Evolutionary conservation across 2,329 filamentous ascomycete genomes (phyloP).

Genomic region (Trichoderma sp.): DNA sequence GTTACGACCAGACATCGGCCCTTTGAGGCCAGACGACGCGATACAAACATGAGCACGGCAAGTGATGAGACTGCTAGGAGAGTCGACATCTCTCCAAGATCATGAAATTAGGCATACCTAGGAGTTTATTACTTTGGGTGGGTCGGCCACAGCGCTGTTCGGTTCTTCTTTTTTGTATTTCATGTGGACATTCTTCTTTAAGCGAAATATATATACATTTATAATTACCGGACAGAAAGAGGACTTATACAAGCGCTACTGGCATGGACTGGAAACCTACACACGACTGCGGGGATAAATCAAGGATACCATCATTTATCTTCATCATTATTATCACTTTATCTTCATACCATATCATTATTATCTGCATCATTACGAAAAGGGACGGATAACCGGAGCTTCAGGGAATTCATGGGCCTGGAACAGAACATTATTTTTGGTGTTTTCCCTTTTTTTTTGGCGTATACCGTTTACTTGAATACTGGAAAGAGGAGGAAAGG

Average conservation of each 20-base stretch:
- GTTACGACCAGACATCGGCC: conserved; percentile 31
- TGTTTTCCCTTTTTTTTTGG: background rate
- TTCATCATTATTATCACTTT: background rate
- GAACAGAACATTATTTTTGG: background rate
- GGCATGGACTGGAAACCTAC: background rate
- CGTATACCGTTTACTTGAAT: background rate
- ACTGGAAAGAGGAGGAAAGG: background rate
- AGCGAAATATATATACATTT: conserved; percentile 1
- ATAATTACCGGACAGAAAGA: background rate
- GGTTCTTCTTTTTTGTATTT: background rate
- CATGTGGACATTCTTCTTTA: background rate
- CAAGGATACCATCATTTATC: background rate
- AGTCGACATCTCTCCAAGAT: conserved; percentile 36
- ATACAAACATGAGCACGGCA: conserved; percentile 57
- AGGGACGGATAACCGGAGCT: background rate
- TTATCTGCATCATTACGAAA: background rate
- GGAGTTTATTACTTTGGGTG: background rate
- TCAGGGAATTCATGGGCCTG: too few species aligned
- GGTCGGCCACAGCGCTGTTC: background rate
- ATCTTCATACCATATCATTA: background rate
- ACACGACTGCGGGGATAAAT: background rate
- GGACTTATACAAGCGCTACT: background rate
- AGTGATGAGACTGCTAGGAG: conserved; percentile 64
- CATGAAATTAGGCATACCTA: background rate
- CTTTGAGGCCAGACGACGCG: conserved; percentile 51